A percentile compares a stretch with the other conserved stretches of the same genome.
Evolutionary conservation across 345 rosid genomes (phyloP).

Genomic region (Syzygium aqueum): DNA sequence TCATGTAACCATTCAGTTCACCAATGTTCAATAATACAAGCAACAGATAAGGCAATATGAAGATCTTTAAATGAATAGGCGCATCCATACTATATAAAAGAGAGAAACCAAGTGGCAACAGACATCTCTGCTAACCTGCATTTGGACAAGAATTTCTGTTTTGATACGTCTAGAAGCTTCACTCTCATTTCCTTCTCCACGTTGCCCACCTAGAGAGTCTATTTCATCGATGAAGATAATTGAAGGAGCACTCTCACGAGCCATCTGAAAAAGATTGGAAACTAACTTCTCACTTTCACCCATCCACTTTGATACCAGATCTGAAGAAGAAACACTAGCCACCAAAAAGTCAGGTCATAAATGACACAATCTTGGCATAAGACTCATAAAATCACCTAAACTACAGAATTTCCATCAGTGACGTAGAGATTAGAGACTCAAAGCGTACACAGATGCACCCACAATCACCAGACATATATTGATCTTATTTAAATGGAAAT

Average conservation of each 20-base stretch:
- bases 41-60: not conserved
- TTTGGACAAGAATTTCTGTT: conserved; percentile 96
- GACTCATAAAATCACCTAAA: not conserved
- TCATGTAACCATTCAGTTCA: not conserved
- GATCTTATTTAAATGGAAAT: not conserved
- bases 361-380: not conserved
- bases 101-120: not conserved
- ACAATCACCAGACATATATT: not conserved
- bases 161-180: conserved; percentile 96
- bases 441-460: not conserved
- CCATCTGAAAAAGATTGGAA: conserved; percentile 89
- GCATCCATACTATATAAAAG: not conserved
- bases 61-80: not conserved
- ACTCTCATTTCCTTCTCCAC: conserved; percentile 94
- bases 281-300: conserved; percentile 97
- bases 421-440: not conserved
- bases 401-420: not conserved
- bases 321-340: conserved; percentile 82
- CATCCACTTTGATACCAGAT: conserved; percentile 98
- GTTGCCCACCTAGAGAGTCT: conserved; percentile 82
- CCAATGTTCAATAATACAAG: not conserved
- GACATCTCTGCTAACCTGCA: conserved; percentile 63
- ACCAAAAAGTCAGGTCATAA: not conserved
- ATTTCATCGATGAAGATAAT: conserved; percentile 92
- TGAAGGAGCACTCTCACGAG: conserved; percentile 91